Evolutionary conservation across 768 basidiomycete species (phyloP), one percentile per base, ranked within the genome.

Genomic region (Asterophora parasitica): DNA sequence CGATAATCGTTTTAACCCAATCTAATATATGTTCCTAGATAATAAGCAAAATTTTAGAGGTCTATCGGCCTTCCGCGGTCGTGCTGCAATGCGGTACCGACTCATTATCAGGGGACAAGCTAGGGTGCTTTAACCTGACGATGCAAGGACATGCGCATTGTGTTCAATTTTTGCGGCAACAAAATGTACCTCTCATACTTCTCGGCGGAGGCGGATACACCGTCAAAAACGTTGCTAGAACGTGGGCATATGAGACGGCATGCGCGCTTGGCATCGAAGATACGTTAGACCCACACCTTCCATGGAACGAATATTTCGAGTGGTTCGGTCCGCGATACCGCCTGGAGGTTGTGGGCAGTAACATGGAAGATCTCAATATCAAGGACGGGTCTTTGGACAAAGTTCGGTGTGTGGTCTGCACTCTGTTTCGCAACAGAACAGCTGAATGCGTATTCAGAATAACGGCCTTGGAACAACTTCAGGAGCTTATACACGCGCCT

Each of bases 121-220:
- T 98, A 4, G 95, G 95, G 2, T 91, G 91, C 54, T 92, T 98
- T 74, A 99, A 99, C 66, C 65, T 99, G 43, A 89, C 90, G 1
- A 92, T 99, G 88, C 74, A 90, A 40, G 95, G 95, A 0, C 96
- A 98, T 64, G 91, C 92, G 7, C 80, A 85, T 55, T 96, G 92
- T 59, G 90, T 93, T n/a, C 79, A 85, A 52, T 97, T 88, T 61
- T 75, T 98, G 43, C 82, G 90, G 46, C 76, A 78, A 50, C 83
- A 88, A 63, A 83, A 87, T 52, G 71, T 96, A 23, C 95, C 95
- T 0, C 74, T 94, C 35, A 89, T 98, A 51, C 76, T 97, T 31
- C 78, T 99, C 5, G 95, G 95, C 26, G 95, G 95, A 1, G 95
- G 95, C 13, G 95, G 95, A 1, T 98, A 98, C 65, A 98, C 95